Base-by-base conservation (phyloP, 2,329 filamentous ascomycete species). In the Ceratocystis huliohia region DNA sequence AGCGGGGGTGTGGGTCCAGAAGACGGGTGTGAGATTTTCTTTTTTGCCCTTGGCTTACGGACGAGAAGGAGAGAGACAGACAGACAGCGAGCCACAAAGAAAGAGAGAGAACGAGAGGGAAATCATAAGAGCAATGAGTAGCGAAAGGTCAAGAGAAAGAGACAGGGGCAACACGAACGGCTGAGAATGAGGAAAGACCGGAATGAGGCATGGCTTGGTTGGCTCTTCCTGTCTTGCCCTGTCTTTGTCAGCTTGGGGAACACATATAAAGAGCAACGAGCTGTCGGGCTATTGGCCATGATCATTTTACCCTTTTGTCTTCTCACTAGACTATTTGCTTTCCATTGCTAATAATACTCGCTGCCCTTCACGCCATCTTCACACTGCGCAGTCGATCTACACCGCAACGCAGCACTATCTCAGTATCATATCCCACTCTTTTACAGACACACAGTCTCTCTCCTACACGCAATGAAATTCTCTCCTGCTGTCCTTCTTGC, bases 381-480 rank as follows among this genome's bases (percentile, higher is more conserved):
- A 41, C 37, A 10, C 37, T 41, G 8, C 37, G 37, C 37, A 41
- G 10, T 30, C 30, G 10, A 57, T 30, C 5, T 28, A 15, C 22
- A 10, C 22, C 53, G 17, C 3, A 28, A 13, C 53, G 13, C 22
- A 17, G n/a, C 13, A 2, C 20, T 25, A 15, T 28, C 25, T 3
- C 17, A 17, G 30, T 17, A 30, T 57, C 13, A 30, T n/a, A 30
- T 57, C 22, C 28, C 10, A 6, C 10, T 20, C 10, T 13, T 41
- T 10, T 50, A 50, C 22, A 50, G 4, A 25, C 22, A 3, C 17
- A 8, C n/a, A 20, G 3, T 10, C 20, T 22, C 1, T 10, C n/a
- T 22, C 6, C 7, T 20, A 71, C 71, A 25, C 66, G 64, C 28
- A 66, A 77, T 78, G 76, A 76, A 76, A 74, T 74, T 76, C 73